Percentiles rank a stretch among this genome's conserved stretches.
Evolutionary conservation across 441 rosid genomes (phyloP).

Genomic region (Eutrema salsugineum): DNA sequence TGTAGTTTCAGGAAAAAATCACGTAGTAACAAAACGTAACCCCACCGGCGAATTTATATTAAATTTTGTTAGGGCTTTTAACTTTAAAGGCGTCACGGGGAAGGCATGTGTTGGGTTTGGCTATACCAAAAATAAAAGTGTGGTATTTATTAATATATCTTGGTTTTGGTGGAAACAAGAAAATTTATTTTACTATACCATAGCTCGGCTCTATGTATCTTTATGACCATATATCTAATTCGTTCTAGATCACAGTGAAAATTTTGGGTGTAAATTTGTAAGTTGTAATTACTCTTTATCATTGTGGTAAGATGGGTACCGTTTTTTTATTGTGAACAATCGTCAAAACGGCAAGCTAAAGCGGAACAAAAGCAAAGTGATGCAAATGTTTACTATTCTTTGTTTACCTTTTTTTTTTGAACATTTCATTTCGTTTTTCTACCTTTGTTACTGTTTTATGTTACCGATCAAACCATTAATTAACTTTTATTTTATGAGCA

Average conservation of each 20-base stretch:
- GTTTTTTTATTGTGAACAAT: not conserved
- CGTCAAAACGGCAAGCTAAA: not conserved
- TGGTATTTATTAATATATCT: conserved; percentile 13
- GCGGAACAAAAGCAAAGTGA: not conserved
- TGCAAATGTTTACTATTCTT: no score
- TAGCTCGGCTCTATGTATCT: conserved; percentile 11
- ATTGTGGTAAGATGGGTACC: not conserved
- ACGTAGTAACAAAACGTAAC: conserved; percentile 29
- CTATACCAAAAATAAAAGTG: not conserved
- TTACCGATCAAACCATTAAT: no score
- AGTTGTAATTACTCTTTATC: not conserved
- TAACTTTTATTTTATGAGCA: not conserved
- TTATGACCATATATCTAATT: not conserved
- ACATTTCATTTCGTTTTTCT: no score
- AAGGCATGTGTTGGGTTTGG: conserved; percentile 22
- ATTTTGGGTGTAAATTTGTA: no score
- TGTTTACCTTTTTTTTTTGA: no score
- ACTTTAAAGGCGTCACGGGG: conserved; percentile 30
- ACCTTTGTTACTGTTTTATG: not conserved
- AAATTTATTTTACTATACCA: not conserved
- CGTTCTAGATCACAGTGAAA: not conserved
- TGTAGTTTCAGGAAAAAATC: not conserved
- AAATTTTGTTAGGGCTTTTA: conserved; percentile 6
- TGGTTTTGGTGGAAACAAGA: conserved; percentile 18
- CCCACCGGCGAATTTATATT: conserved; percentile 34